Evolutionary conservation across 2,329 filamentous ascomycete genomes (phyloP).

Genomic region (Erysiphe neolycopersici): DNA sequence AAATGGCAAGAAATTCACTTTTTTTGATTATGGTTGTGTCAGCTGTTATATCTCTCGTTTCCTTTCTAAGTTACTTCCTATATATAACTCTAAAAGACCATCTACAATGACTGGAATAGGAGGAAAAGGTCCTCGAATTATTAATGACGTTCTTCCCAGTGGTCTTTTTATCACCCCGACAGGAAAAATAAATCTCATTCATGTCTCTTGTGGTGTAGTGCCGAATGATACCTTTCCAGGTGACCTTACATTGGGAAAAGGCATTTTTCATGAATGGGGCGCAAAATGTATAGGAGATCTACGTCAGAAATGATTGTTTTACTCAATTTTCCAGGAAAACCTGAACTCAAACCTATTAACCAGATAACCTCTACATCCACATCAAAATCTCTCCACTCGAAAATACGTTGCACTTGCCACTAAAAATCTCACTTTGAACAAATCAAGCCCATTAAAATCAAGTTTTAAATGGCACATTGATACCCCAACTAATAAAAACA

Average conservation of each 20-base stretch:
- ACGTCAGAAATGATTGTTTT: background rate
- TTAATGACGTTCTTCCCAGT: background rate
- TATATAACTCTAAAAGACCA: background rate
- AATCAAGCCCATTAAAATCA: too few species aligned
- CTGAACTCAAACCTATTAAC: background rate
- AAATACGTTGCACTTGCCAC: background rate
- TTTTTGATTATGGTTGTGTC: background rate
- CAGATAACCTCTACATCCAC: background rate
- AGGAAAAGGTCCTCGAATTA: background rate
- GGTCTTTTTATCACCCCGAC: background rate
- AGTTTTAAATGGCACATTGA: too few species aligned
- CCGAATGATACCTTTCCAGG: background rate
- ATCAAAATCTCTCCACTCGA: background rate
- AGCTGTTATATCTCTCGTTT: background rate
- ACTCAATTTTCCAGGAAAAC: background rate
- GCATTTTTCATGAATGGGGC: background rate
- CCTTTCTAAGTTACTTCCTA: background rate
- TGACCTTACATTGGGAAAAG: background rate
- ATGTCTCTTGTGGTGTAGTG: background rate
- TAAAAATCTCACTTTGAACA: too few species aligned
- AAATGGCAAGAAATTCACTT: background rate
- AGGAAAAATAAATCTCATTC: background rate
- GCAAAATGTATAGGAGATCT: background rate
- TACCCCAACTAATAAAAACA: background rate
- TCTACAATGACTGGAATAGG: background rate